A percentile compares a stretch with the other conserved stretches of the same genome.
These are phyloP conservation scores for Oehlia diaphana DNA, from an alignment of 192 early-diverging fungal genomes.

Conservation along the genomic window DNA sequence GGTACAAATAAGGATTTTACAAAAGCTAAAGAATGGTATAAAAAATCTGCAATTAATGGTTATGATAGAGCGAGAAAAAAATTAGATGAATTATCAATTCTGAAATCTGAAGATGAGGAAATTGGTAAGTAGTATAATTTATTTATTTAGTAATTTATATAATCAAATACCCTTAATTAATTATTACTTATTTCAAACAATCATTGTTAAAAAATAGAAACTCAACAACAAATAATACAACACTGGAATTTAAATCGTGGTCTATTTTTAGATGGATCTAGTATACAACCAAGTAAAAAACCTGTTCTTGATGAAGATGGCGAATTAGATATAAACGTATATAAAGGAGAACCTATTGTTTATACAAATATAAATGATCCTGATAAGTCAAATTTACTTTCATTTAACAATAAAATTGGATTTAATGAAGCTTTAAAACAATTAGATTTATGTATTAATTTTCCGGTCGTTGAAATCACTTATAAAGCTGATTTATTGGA, in stretches of 20 bases:
- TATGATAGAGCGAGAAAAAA: background rate
- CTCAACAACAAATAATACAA: background rate
- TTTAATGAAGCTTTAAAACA: background rate
- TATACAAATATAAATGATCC: background rate
- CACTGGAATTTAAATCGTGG: background rate
- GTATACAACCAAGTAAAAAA: background rate
- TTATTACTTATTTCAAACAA: no score
- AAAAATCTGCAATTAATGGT: background rate
- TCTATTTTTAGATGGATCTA: background rate
- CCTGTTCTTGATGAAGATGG: background rate
- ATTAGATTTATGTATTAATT: background rate
- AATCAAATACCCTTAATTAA: no score
- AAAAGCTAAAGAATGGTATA: background rate
- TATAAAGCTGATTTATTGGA: background rate
- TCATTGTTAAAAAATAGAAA: no score
- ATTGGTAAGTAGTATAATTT: background rate
- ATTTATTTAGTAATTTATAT: background rate
- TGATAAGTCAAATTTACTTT: background rate
- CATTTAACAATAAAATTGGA: no score
- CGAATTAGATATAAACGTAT: background rate
- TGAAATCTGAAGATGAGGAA: background rate
- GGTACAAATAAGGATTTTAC: slow-evolving; percentile 32
- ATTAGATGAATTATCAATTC: background rate
- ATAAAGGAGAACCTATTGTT: background rate
- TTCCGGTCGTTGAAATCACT: background rate